Percentiles rank a stretch among this genome's conserved stretches.
These are phyloP conservation scores for Claviceps sp. DNA, from an alignment of 2,329 filamentous ascomycete species.

Conservation along the genomic window DNA sequence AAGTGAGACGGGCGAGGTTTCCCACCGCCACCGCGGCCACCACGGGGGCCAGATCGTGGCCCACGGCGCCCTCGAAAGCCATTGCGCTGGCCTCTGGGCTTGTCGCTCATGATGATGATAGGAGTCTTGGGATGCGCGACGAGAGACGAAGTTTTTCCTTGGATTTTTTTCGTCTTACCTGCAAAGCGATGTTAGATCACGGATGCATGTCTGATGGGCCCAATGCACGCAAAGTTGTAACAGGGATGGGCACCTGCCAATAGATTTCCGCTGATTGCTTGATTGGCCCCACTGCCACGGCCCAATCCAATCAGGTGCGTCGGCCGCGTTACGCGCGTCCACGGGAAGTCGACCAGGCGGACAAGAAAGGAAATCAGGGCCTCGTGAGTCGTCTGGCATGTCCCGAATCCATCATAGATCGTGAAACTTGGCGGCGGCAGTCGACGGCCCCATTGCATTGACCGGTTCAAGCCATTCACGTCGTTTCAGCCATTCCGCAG, in stretches of 20 bases:
- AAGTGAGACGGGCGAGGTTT: not conserved
- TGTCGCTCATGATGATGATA: slow-evolving; percentile 1
- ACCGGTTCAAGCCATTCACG: not conserved
- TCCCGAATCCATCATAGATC: not conserved
- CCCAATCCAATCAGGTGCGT: not conserved
- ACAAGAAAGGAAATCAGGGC: slow-evolving; percentile 12
- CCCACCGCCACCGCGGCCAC: not conserved
- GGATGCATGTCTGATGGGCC: too few relatives aligned
- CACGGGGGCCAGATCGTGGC: not conserved
- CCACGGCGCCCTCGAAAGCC: slow-evolving; percentile 2
- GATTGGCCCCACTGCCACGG: not conserved
- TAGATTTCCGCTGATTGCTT: not conserved
- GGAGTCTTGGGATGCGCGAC: not conserved
- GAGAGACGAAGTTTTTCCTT: too few relatives aligned
- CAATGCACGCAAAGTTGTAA: not conserved
- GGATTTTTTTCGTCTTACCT: not conserved
- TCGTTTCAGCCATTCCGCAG: not conserved
- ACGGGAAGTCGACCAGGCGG: not conserved
- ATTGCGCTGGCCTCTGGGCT: slow-evolving; percentile 1
- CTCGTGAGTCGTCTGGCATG: slow-evolving; percentile 19
- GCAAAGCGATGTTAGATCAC: not conserved
- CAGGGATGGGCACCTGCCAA: not conserved
- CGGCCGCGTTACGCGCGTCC: not conserved
- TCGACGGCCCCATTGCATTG: not conserved
- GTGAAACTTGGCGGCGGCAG: not conserved